Base-by-base conservation (phyloP, 176 grass and related monocot genomes). In the Pontederia crassipes region DNA sequence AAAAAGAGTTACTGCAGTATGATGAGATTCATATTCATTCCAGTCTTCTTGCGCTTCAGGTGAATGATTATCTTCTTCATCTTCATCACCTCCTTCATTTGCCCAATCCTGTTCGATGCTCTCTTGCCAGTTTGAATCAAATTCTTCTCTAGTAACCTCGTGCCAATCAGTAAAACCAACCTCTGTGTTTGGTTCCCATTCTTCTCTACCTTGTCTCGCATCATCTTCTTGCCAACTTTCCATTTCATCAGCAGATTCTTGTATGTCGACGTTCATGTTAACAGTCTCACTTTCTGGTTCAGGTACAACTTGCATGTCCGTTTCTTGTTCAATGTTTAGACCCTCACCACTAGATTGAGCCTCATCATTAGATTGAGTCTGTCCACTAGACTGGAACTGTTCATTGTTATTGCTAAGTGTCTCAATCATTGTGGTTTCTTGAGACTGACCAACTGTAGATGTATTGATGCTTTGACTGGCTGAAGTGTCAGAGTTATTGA, bases 1-100 rank as follows among this genome's bases (percentile, higher is more conserved):
- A 35, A 35, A 35, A 2, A 35, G 29, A 49, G 84, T 83, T 72
- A 79, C 81, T 61, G 78, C 74, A 68, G 69, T 78, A 67, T 48
- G 76, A 76, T 59, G 70, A 54, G 82, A 85, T 24, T 91, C 79
- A 0, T 88, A 87, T 8, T 88, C 82, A 65, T 75, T 78, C 86
- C 81, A 88, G 49, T 78, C 76, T 60, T 88, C 93, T 54, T 83
- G 72, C n/a, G 70, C 60, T 60, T 85, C 75, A 58, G 62, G 78
- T 20, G 76, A 45, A 77, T 88, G 79, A 72, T 46, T 64, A 65
- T 74, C 52, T 45, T 78, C 74, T 72, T 52, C 75, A 65, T 77
- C 78, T 67, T 26, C 55, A 70, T 52, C 61, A 64, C 80, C 81
- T 17, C 62, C 57, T 62, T 72, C 86, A 72, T 5, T 46, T 61